Evolutionary conservation across 345 rosid species (phyloP).

Genomic region (Trapa incisa): DNA sequence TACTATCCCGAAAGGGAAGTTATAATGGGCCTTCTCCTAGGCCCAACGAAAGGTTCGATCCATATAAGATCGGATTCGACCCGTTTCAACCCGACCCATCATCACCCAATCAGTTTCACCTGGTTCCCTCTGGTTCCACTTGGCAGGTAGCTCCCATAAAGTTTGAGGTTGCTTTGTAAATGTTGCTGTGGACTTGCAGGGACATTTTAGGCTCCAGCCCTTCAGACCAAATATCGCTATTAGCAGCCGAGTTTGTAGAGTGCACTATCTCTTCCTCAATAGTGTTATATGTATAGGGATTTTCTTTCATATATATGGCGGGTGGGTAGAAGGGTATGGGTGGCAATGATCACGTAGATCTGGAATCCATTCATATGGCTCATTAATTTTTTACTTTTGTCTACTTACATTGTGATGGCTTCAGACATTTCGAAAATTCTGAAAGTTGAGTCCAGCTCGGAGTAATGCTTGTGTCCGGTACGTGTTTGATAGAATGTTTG

Average conservation of each 20-base stretch:
- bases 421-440: neutral
- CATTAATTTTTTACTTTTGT: no score
- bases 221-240: neutral
- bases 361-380: no score
- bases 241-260: neutral
- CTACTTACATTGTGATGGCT: neutral
- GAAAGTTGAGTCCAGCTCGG: neutral
- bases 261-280: neutral
- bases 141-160: no score
- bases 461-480: neutral
- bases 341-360: no score
- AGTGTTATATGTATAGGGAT: neutral
- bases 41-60: neutral
- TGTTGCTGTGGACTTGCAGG: neutral
- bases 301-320: neutral
- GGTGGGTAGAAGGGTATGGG: neutral
- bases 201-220: neutral
- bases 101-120: neutral
- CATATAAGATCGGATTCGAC: neutral
- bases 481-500: constrained; percentile 9
- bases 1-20: no score
- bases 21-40: neutral
- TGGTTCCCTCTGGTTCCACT: neutral
- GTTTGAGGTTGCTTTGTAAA: neutral
- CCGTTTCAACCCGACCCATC: neutral